Conservation (phyloP, 805 yeast genomes). For the Hanseniaspora thailandica region DNA sequence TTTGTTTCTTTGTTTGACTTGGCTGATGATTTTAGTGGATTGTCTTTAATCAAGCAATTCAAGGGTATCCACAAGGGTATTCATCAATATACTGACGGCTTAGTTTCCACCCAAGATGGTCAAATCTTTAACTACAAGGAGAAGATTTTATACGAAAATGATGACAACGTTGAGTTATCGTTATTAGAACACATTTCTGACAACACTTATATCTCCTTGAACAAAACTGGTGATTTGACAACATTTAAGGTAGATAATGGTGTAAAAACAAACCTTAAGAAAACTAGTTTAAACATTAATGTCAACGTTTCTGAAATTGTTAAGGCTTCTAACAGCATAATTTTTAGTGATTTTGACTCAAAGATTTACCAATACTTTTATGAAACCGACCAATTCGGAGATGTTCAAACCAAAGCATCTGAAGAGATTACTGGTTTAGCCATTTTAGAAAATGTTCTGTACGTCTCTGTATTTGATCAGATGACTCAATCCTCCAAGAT, state of each 20-base stretch:
- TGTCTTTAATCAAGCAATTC: neutral
- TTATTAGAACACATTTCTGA: neutral
- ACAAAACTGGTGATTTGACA: constrained; percentile 3
- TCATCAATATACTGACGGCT: neutral
- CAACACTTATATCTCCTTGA: neutral
- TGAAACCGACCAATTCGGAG: neutral
- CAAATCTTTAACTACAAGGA: constrained; percentile 4
- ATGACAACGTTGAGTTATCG: neutral
- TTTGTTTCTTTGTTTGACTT: neutral
- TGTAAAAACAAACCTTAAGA: neutral
- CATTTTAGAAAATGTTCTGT: neutral
- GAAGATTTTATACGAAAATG: neutral
- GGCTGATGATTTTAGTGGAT: neutral
- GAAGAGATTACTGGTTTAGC: neutral
- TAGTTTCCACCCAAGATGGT: constrained; percentile 9
- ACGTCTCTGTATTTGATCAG: constrained; percentile 1
- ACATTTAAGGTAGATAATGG: neutral
- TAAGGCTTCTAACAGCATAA: neutral
- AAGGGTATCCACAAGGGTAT: constrained; percentile 2
- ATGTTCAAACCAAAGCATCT: neutral
- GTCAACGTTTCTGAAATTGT: neutral
- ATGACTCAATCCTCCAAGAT: constrained; percentile 2
- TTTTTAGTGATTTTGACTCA: neutral
- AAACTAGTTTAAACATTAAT: neutral
- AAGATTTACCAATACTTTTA: neutral